phyloP scores from a whole-genome alignment of 257 asterid species.

The Nicotiana undulata region DNA sequence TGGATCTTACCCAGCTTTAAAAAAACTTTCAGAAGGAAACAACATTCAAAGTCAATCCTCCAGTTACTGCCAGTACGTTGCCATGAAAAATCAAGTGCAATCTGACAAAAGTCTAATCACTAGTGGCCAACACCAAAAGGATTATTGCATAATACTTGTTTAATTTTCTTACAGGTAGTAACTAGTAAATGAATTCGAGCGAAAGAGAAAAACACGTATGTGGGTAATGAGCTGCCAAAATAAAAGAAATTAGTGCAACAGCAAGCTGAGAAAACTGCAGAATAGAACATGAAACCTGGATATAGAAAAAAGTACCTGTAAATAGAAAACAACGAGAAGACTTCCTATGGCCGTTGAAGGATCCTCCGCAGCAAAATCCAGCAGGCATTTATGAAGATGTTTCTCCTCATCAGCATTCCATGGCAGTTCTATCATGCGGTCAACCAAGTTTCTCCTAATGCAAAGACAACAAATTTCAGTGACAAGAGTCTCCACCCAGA shows the following conservation, averaged over 20 bases:
- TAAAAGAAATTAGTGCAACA: neutral
- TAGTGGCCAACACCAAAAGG: neutral
- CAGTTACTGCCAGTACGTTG: neutral
- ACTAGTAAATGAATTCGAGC: neutral
- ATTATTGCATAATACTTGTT: neutral
- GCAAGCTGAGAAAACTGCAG: neutral
- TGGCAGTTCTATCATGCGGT: constrained; percentile 87
- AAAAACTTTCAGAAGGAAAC: neutral
- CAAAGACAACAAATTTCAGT: constrained; percentile 87
- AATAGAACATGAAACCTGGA: neutral
- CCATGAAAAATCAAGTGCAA: neutral
- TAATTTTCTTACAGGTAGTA: neutral
- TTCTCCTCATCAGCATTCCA: constrained; percentile 92
- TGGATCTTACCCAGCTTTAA: neutral
- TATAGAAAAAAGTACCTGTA: constrained; percentile 54
- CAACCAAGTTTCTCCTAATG: constrained; percentile 66
- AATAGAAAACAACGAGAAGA: constrained; percentile 90
- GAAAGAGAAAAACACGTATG: neutral
- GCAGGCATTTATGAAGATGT: constrained; percentile 69
- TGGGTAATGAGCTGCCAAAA: neutral
- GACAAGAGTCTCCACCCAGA: constrained; percentile 77
- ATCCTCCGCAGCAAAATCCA: constrained; percentile 59
- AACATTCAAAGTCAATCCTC: neutral
- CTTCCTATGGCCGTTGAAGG: constrained; percentile 66
- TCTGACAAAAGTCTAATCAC: neutral